Percentiles rank a stretch among this genome's conserved stretches.
phyloP scores from a whole-genome alignment of 495 filamentous ascomycete genomes.

The Penicillium steckii region DNA sequence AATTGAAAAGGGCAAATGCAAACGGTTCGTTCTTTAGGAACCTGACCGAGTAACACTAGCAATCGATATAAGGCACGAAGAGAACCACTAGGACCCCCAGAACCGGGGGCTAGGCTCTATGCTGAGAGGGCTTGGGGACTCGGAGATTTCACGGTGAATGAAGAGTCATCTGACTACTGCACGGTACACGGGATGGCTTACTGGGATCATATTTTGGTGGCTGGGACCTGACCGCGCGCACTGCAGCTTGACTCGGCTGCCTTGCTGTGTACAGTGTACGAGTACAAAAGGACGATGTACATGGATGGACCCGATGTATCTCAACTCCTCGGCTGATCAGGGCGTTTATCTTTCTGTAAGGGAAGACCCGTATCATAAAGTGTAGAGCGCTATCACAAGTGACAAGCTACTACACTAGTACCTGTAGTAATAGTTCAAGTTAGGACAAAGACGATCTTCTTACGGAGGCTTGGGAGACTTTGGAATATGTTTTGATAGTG shows the following conservation, averaged over 20 bases:
- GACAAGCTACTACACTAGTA: no score
- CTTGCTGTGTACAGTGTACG: slow-evolving; percentile 1
- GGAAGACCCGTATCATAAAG: no score
- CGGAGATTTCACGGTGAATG: slow-evolving; percentile 12
- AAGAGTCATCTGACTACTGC: slow-evolving; percentile 23
- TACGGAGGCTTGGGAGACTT: no score
- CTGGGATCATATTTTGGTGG: slow-evolving; percentile 8
- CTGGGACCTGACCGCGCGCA: slow-evolving; percentile 12
- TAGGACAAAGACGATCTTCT: no score
- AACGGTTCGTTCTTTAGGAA: slow-evolving; percentile 6
- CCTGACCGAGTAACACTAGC: slow-evolving; percentile 2
- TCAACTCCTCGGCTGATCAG: no score
- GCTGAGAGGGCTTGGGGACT: slow-evolving; percentile 8
- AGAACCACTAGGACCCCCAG: not conserved
- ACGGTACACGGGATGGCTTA: slow-evolving; percentile 7
- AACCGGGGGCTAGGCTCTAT: not conserved
- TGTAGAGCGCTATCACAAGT: no score
- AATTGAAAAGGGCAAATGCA: no score
- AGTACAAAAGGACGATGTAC: not conserved
- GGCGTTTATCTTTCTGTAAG: no score
- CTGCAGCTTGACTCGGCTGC: slow-evolving; percentile 2
- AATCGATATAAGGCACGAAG: not conserved
- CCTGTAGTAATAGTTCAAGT: no score
- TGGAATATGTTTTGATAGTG: no score
- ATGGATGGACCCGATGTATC: no score